These are phyloP conservation scores for Phytophthora citrophthora DNA, from an alignment of 352 stramenopile species.

Conservation along the genomic window DNA sequence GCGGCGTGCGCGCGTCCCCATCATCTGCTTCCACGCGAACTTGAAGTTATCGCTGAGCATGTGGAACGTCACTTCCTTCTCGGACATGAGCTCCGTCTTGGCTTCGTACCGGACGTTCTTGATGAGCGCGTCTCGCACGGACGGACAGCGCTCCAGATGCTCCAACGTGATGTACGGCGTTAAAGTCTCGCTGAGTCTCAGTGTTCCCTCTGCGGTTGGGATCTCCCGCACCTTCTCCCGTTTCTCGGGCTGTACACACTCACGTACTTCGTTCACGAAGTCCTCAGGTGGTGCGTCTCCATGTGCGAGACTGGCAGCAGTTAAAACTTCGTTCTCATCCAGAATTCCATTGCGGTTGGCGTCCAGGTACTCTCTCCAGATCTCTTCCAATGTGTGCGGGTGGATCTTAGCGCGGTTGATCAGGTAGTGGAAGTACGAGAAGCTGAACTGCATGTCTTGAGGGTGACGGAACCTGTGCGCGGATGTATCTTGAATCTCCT, in stretches of 20 bases:
- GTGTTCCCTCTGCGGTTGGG: conserved; percentile 56
- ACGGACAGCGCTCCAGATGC: conserved; percentile 56
- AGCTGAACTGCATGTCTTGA: conserved; percentile 96
- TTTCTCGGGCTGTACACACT: conserved; percentile 75
- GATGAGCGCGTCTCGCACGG: conserved; percentile 61
- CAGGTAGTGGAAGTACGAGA: conserved; percentile 96
- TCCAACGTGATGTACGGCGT: conserved; percentile 77
- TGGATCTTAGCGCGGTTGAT: conserved; percentile 88
- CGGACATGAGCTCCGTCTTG: conserved; percentile 68
- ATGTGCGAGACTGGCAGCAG: conserved; percentile 83
- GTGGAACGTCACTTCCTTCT: conserved; percentile 94
- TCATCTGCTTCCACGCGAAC: conserved; percentile 91
- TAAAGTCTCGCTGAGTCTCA: conserved; percentile 76
- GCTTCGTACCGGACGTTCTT: conserved; percentile 72
- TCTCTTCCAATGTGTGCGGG: conserved; percentile 70
- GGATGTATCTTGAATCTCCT: conserved; percentile 81
- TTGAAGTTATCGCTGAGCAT: conserved; percentile 95
- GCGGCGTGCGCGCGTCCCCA: conserved; percentile 89
- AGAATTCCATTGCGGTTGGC: conserved; percentile 91
- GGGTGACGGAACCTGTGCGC: conserved; percentile 90
- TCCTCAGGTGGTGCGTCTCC: conserved; percentile 72
- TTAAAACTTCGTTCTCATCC: conserved; percentile 91
- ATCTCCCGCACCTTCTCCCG: conserved; percentile 77
- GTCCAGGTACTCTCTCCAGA: conserved; percentile 92
- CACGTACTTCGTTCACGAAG: conserved; percentile 70